Conservation (phyloP, 805 yeast species). For the Lachancea dasiensis region DNA sequence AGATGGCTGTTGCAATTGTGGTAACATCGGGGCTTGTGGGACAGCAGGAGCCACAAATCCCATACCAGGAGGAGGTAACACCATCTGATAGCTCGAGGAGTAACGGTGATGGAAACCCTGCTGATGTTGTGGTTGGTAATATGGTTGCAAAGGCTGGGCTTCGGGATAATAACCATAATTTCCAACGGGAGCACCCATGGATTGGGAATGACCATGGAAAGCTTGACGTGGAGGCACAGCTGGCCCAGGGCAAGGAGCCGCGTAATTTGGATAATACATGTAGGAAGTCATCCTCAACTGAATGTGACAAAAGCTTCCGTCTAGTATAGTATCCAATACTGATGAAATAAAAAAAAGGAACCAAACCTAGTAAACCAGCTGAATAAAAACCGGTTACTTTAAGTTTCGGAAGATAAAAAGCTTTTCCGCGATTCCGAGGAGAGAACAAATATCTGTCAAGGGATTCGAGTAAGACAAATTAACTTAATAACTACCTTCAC, state of each 20-base stretch:
- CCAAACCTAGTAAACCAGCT: not conserved
- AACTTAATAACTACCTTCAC: constrained; percentile 31
- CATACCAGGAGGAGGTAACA: constrained; percentile 23
- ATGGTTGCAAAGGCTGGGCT: constrained; percentile 15
- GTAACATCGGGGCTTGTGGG: constrained; percentile 6
- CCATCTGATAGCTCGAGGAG: constrained; percentile 10
- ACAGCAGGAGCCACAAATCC: constrained; percentile 10
- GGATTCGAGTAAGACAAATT: constrained; percentile 26
- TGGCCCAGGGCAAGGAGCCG: constrained; percentile 6
- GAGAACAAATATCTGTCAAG: constrained; percentile 5
- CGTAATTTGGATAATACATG: constrained; percentile 13
- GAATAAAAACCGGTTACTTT: not conserved
- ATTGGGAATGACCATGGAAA: constrained; percentile 11
- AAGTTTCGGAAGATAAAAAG: not conserved
- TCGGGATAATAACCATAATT: constrained; percentile 20
- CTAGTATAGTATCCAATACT: not conserved
- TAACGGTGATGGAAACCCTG: constrained; percentile 5
- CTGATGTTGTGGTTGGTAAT: constrained; percentile 10
- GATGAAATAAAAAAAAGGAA: not conserved
- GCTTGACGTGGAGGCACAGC: constrained; percentile 8
- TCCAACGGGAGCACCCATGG: constrained; percentile 10
- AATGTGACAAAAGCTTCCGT: not conserved
- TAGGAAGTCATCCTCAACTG: constrained; percentile 10
- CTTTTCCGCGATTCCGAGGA: constrained; percentile 1
- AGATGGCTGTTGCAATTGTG: constrained; percentile 3